A percentile compares a stretch with the other conserved stretches of the same genome.
These are phyloP conservation scores for Cryptosporidium canis DNA, from an alignment of 169 alveolate genomes.

Conservation along the genomic window DNA sequence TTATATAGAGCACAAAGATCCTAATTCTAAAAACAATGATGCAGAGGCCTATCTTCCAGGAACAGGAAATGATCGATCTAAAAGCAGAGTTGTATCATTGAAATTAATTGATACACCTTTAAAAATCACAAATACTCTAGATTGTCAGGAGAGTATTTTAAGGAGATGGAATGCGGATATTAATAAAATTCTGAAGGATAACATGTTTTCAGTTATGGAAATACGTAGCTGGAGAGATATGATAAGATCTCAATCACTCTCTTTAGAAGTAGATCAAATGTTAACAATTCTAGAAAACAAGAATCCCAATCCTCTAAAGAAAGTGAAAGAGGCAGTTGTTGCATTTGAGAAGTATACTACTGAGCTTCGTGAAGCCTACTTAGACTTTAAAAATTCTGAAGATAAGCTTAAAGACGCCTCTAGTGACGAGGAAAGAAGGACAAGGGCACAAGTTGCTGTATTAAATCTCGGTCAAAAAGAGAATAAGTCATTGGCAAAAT, in stretches of 20 bases:
- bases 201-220: constrained; percentile 25
- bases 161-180: constrained; percentile 31
- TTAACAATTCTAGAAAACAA: constrained; percentile 23
- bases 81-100: constrained; percentile 18
- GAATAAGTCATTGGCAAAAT: background rate
- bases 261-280: constrained; percentile 12
- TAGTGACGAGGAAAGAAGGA: constrained; percentile 10
- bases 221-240: constrained; percentile 19
- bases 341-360: constrained; percentile 29
- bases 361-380: constrained; percentile 23
- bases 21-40: background rate
- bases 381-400: background rate
- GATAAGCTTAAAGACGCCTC: background rate
- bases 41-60: background rate
- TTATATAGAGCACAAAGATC: constrained; percentile 12
- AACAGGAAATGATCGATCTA: constrained; percentile 22
- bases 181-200: background rate
- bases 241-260: constrained; percentile 9
- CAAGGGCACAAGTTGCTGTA: constrained; percentile 29
- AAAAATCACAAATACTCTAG: background rate
- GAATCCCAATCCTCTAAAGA: constrained; percentile 20
- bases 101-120: background rate
- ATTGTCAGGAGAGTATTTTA: constrained; percentile 1
- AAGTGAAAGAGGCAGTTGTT: constrained; percentile 7
- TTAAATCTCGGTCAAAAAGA: constrained; percentile 38